Percentiles rank a stretch among this genome's conserved stretches.
These are phyloP conservation scores for Phoma sp. DNA, from an alignment of 2,329 filamentous ascomycete genomes.

Conservation along the genomic window DNA sequence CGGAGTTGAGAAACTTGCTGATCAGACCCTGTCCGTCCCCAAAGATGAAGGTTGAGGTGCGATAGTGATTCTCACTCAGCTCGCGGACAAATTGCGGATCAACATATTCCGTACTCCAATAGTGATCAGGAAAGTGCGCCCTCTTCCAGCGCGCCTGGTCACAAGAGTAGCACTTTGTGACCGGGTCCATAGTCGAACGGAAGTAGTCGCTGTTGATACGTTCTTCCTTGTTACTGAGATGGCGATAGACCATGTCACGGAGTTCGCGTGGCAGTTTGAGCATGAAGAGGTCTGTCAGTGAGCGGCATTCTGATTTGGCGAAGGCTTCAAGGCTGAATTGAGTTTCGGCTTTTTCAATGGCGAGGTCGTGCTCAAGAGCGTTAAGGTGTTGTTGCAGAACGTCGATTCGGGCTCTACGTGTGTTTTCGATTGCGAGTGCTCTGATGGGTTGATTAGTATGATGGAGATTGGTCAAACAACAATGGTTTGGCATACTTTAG, in stretches of 20 bases:
- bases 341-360: constrained; percentile 10
- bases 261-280: constrained; percentile 22
- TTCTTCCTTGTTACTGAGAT: constrained; percentile 21
- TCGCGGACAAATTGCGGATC: constrained; percentile 15
- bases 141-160: constrained; percentile 26
- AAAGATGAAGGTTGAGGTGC: constrained; percentile 27
- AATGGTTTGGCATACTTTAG: background rate
- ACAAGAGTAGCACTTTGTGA: constrained; percentile 23
- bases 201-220: constrained; percentile 29
- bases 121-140: constrained; percentile 24
- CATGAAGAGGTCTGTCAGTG: constrained; percentile 15
- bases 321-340: constrained; percentile 10
- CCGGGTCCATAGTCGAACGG: constrained; percentile 24
- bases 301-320: constrained; percentile 23
- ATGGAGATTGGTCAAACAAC: background rate
- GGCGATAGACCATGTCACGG: constrained; percentile 27
- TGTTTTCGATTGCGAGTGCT: background rate
- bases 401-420: background rate
- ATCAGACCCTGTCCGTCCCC: constrained; percentile 24
- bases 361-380: constrained; percentile 7
- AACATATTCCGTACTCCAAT: constrained; percentile 20
- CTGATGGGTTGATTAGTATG: background rate
- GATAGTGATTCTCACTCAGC: constrained; percentile 26
- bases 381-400: constrained; percentile 3
- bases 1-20: constrained; percentile 21